phyloP scores from a whole-genome alignment of 169 alveolate species.

The Plasmodium malariae region DNA sequence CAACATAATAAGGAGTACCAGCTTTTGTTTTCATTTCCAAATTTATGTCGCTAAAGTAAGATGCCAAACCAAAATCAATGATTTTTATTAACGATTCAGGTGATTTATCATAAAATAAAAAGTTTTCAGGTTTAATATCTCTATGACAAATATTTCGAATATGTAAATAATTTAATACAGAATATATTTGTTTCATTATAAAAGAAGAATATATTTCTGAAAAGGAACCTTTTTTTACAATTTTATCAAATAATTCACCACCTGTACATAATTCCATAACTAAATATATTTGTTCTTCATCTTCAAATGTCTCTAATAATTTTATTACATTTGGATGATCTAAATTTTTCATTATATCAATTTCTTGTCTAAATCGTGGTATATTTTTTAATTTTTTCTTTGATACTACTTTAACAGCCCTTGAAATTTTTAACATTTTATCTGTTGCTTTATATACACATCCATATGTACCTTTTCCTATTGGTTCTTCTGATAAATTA shows the following conservation, averaged over 20 bases:
- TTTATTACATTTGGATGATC: slow-evolving; percentile 97
- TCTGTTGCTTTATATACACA: slow-evolving; percentile 87
- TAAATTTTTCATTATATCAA: slow-evolving; percentile 88
- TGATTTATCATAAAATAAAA: slow-evolving; percentile 84
- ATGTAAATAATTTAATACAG: slow-evolving; percentile 97
- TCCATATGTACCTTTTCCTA: slow-evolving; percentile 91
- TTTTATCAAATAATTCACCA: slow-evolving; percentile 92
- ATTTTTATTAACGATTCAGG: slow-evolving; percentile 89
- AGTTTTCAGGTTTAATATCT: slow-evolving; percentile 99
- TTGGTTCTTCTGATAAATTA: slow-evolving; percentile 75
- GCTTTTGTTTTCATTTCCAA: slow-evolving; percentile 84
- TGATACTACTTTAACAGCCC: slow-evolving; percentile 89
- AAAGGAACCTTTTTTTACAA: slow-evolving; percentile 87
- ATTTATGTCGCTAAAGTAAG: slow-evolving; percentile 79
- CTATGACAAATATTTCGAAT: slow-evolving; percentile 98
- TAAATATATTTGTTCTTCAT: slow-evolving; percentile 86
- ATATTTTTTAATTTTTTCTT: slow-evolving; percentile 85
- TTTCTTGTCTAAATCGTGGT: slow-evolving; percentile 88
- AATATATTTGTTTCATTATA: slow-evolving; percentile 87
- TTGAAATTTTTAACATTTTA: slow-evolving; percentile 56
- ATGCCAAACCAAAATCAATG: slow-evolving; percentile 93
- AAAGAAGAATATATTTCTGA: slow-evolving; percentile 85
- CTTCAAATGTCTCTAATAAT: slow-evolving; percentile 92
- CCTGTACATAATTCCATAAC: slow-evolving; percentile 94
- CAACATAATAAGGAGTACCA: slow-evolving; percentile 88